A percentile compares a stretch with the other conserved stretches of the same genome.
Evolutionary conservation across 208 protist genomes (phyloP).

Genomic region (Wallacemonas rigidus): DNA sequence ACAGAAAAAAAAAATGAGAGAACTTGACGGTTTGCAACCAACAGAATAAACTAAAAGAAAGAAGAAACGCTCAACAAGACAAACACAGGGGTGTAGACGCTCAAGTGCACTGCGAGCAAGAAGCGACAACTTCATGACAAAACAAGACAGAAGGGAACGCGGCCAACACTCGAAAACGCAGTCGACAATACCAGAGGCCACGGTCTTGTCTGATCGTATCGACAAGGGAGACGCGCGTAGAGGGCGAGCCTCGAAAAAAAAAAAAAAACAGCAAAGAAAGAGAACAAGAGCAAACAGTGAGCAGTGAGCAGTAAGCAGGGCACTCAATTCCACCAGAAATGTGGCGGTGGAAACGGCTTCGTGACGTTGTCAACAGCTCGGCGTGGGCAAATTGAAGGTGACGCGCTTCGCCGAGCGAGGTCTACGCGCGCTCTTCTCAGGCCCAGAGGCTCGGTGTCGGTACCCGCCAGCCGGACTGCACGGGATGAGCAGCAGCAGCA

Average conservation of each 20-base stretch:
- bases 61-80: background rate
- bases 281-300: background rate
- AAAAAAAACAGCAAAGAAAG: constrained; percentile 8
- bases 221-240: too few relatives aligned
- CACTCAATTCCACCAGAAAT: too few relatives aligned
- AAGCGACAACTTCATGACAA: background rate
- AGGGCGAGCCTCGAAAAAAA: background rate
- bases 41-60: background rate
- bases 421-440: background rate
- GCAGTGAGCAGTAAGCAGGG: background rate
- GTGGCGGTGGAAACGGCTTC: too few relatives aligned
- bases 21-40: background rate
- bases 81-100: background rate
- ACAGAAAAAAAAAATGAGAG: background rate
- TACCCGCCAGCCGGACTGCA: background rate
- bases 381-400: background rate
- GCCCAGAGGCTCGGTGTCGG: background rate
- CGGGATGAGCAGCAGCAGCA: constrained; percentile 5
- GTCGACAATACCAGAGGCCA: too few relatives aligned
- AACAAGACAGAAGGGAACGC: background rate
- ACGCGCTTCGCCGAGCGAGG: background rate
- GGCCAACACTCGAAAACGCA: too few relatives aligned
- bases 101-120: background rate
- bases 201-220: too few relatives aligned
- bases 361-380: too few relatives aligned